These are phyloP conservation scores for Sporothrix humicola DNA, from an alignment of 2,329 filamentous ascomycete species.

Conservation along the genomic window DNA sequence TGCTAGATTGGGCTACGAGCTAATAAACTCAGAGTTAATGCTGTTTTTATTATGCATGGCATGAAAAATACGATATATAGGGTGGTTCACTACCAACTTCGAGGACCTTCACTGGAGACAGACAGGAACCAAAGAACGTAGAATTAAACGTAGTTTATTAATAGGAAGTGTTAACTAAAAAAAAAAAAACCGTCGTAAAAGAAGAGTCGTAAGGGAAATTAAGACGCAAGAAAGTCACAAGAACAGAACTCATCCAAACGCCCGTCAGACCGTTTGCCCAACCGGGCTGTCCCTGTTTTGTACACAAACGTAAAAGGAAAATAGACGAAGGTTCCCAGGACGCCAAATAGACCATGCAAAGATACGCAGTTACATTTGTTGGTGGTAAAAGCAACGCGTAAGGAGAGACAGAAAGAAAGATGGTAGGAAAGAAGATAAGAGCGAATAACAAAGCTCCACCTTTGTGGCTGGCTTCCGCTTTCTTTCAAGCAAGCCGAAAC, in stretches of 20 bases:
- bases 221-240: background rate
- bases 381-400: background rate
- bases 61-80: too few species aligned
- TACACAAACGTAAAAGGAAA: background rate
- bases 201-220: background rate
- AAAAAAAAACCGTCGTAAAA: background rate
- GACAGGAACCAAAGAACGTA: background rate
- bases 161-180: too few species aligned
- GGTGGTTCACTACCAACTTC: too few species aligned
- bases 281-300: background rate
- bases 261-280: background rate
- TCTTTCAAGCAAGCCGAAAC: too few species aligned
- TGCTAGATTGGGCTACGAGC: too few species aligned
- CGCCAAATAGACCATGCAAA: conserved; percentile 14
- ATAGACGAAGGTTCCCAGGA: background rate
- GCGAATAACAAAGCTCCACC: too few species aligned
- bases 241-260: conserved; percentile 18
- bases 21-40: too few species aligned
- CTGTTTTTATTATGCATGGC: too few species aligned
- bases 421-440: background rate
- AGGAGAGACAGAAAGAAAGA: background rate
- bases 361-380: conserved; percentile 10
- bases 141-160: background rate
- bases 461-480: too few species aligned
- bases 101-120: background rate